A percentile compares a stretch with the other conserved stretches of the same genome.
These are phyloP conservation scores for Skeletonema menzelii DNA, from an alignment of 108 stramenopile species.

Conservation along the genomic window DNA sequence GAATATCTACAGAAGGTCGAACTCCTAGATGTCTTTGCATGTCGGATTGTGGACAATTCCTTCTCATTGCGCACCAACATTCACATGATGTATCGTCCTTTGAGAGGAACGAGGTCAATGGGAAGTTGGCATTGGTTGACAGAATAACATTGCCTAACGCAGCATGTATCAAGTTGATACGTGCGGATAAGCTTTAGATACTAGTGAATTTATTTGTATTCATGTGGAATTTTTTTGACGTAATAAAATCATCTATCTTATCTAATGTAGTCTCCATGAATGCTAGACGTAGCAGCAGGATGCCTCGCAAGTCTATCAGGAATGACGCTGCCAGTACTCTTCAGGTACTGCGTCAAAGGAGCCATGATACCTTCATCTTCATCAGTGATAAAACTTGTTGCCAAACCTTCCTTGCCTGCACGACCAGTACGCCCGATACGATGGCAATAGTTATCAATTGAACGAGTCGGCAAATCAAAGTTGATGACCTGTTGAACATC, in stretches of 20 bases:
- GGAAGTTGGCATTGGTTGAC: constrained; percentile 24
- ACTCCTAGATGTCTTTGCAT: constrained; percentile 43
- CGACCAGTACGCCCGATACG: constrained; percentile 98
- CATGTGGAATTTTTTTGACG: not conserved
- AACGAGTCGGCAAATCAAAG: constrained; percentile 89
- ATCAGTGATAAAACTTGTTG: constrained; percentile 94
- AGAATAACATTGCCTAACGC: constrained; percentile 25
- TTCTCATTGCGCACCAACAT: constrained; percentile 48
- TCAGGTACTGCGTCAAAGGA: constrained; percentile 77
- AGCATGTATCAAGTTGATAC: constrained; percentile 38
- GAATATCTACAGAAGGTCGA: constrained; percentile 21
- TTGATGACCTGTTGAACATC: constrained; percentile 97
- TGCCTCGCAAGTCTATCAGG: constrained; percentile 79
- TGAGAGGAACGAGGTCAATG: constrained; percentile 11
- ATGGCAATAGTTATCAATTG: constrained; percentile 96
- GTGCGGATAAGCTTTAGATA: constrained; percentile 9
- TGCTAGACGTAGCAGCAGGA: constrained; percentile 56
- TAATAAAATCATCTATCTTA: constrained; percentile 8
- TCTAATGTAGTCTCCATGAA: constrained; percentile 18
- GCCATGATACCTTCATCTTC: constrained; percentile 92
- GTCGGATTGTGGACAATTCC: constrained; percentile 39
- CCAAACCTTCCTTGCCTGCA: constrained; percentile 94
- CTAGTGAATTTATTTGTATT: not conserved
- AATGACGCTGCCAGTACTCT: constrained; percentile 71
- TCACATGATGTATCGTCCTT: constrained; percentile 48